Evolutionary conservation across 2,329 filamentous ascomycete species (phyloP).

Genomic region (Didymella arachidicola): DNA sequence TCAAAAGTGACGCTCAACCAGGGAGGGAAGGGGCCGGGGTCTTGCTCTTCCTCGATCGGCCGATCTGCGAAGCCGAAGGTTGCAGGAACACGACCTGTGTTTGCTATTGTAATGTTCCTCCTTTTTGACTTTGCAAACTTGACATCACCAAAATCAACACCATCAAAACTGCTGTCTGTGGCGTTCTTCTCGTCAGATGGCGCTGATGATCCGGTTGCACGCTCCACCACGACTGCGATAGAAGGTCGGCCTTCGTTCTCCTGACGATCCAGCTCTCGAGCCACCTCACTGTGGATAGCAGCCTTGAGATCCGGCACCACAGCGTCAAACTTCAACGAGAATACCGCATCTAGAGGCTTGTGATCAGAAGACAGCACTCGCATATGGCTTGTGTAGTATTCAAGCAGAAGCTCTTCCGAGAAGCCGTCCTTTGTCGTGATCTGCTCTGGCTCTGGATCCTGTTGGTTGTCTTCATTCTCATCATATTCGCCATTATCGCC

Average conservation of each 20-base stretch:
- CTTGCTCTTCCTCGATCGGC: conserved; percentile 60
- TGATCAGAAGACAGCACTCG: conserved; percentile 92
- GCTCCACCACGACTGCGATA: conserved; percentile 83
- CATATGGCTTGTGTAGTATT: conserved; percentile 86
- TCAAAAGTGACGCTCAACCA: conserved; percentile 79
- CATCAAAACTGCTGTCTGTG: conserved; percentile 57
- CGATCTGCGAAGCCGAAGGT: conserved; percentile 81
- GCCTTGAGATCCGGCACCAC: conserved; percentile 86
- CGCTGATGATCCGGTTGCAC: conserved; percentile 38
- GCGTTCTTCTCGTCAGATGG: conserved; percentile 32
- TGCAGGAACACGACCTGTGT: conserved; percentile 84
- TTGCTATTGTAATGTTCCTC: conserved; percentile 82
- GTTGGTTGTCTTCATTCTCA: conserved; percentile 39
- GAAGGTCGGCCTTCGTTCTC: conserved; percentile 89
- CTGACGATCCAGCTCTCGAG: conserved; percentile 83
- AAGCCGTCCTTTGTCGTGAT: conserved; percentile 67
- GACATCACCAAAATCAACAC: conserved; percentile 81
- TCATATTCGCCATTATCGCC: conserved; percentile 58
- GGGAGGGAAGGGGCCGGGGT: conserved; percentile 56
- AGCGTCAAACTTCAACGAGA: conserved; percentile 84
- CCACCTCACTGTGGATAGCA: conserved; percentile 84
- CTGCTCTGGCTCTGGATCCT: conserved; percentile 56
- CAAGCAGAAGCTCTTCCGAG: conserved; percentile 62
- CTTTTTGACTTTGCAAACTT: conserved; percentile 71
- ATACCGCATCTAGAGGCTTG: conserved; percentile 86